These are phyloP conservation scores for Fusarium sp. DNA, from an alignment of 2,329 filamentous ascomycete genomes.

Conservation along the genomic window DNA sequence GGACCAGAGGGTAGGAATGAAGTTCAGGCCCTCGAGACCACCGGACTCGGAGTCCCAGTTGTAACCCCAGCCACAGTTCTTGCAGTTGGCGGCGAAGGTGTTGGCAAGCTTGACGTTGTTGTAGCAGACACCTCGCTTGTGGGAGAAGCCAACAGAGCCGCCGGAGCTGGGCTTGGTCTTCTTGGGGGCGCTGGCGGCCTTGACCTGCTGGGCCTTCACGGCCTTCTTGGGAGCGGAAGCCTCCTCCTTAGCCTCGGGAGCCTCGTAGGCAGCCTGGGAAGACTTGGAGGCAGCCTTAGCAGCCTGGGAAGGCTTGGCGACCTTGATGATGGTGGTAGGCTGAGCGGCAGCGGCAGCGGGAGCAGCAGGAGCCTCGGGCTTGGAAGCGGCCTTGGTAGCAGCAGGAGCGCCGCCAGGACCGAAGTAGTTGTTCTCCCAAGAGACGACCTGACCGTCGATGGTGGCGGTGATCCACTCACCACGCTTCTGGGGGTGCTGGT, in stretches of 20 bases:
- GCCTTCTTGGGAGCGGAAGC: slow-evolving; percentile 19
- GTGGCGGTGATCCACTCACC: slow-evolving; percentile 54
- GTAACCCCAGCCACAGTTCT: slow-evolving; percentile 70
- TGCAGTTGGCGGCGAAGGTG: slow-evolving; percentile 58
- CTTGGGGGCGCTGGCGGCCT: slow-evolving; percentile 9
- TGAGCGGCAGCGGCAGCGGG: slow-evolving; percentile 22
- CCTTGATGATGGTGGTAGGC: slow-evolving; percentile 43
- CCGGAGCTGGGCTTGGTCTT: slow-evolving; percentile 13
- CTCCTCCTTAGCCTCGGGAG: slow-evolving; percentile 2
- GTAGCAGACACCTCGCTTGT: slow-evolving; percentile 77
- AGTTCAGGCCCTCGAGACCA: slow-evolving; percentile 63
- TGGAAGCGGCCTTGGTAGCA: slow-evolving; percentile 34
- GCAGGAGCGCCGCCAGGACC: slow-evolving; percentile 44
- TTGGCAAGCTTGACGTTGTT: slow-evolving; percentile 67
- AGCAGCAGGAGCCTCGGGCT: slow-evolving; percentile 18
- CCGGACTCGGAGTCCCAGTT: slow-evolving; percentile 71
- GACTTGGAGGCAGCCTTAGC: slow-evolving; percentile 21
- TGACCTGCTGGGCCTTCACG: slow-evolving; percentile 9
- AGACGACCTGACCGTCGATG: slow-evolving; percentile 50
- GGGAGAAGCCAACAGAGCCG: slow-evolving; percentile 41
- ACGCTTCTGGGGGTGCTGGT: slow-evolving; percentile 50
- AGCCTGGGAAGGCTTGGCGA: slow-evolving; percentile 40
- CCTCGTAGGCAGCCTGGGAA: neutral
- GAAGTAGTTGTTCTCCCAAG: slow-evolving; percentile 55
- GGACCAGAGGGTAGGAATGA: slow-evolving; percentile 74